Evolutionary conservation across 495 filamentous ascomycete species (phyloP).

Genomic region (Letharia columbiana): DNA sequence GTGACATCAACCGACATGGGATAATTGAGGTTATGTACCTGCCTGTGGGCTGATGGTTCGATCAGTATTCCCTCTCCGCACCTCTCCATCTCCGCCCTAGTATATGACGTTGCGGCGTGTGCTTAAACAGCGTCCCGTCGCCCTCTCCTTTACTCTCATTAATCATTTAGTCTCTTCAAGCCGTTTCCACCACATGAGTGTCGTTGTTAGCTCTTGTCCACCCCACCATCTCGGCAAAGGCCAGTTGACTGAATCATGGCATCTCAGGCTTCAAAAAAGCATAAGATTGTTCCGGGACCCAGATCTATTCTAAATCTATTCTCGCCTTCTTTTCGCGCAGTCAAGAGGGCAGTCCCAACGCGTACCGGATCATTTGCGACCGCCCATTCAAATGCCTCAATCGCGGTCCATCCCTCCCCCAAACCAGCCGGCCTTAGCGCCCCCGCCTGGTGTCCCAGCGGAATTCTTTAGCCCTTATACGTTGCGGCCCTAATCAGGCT

Average conservation of each 20-base stretch:
- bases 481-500: conserved; percentile 20
- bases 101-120: not conserved
- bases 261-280: not conserved
- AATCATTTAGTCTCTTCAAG: not conserved
- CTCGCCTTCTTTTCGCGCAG: not conserved
- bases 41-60: not conserved
- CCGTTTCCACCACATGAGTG: not conserved
- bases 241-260: not conserved
- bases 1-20: too few relatives aligned
- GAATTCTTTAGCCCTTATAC: conserved; percentile 19
- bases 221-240: not conserved
- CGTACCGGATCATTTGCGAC: too few relatives aligned
- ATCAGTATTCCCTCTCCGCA: not conserved
- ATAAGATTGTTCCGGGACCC: not conserved
- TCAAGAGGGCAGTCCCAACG: not conserved
- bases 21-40: too few relatives aligned
- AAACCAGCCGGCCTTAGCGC: not conserved
- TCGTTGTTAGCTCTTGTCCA: not conserved
- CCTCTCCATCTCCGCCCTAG: too few relatives aligned
- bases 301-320: not conserved
- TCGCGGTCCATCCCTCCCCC: not conserved
- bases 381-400: not conserved
- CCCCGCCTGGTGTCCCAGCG: conserved; percentile 23
- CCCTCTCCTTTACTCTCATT: not conserved
- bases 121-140: not conserved